These are phyloP conservation scores for Lentithecium fluviatile DNA, from an alignment of 495 filamentous ascomycete species.

Conservation along the genomic window DNA sequence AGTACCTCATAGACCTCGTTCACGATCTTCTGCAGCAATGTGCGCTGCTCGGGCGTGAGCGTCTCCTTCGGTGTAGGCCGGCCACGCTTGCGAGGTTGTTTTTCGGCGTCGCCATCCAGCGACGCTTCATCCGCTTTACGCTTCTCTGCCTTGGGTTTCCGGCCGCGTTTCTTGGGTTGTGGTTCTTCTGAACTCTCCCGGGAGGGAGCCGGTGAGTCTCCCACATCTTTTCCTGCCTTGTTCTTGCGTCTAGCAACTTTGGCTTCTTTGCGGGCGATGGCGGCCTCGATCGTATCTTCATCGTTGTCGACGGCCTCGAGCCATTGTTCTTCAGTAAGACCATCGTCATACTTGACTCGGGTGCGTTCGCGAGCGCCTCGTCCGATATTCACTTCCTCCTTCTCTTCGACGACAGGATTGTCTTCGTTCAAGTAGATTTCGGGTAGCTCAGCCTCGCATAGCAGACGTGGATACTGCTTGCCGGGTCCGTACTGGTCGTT, in stretches of 20 bases:
- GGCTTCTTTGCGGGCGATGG: constrained; percentile 84
- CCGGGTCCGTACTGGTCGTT: constrained; percentile 70
- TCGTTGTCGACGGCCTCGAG: constrained; percentile 89
- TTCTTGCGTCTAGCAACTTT: constrained; percentile 73
- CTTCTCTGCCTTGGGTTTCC: constrained; percentile 75
- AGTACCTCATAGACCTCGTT: constrained; percentile 72
- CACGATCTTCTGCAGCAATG: constrained; percentile 70
- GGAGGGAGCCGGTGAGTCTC: constrained; percentile 72
- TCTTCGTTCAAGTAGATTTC: constrained; percentile 90
- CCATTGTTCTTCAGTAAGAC: constrained; percentile 98
- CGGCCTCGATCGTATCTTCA: constrained; percentile 89
- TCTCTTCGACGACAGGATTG: constrained; percentile 73
- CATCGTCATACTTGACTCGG: constrained; percentile 92
- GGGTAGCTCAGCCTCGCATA: constrained; percentile 84
- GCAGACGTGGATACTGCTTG: constrained; percentile 69
- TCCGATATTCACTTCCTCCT: constrained; percentile 67
- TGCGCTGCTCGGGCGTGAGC: constrained; percentile 53
- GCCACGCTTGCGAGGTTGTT: constrained; percentile 80
- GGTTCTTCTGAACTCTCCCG: constrained; percentile 77
- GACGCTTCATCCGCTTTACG: constrained; percentile 76
- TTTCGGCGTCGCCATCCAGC: constrained; percentile 71
- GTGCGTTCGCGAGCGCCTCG: constrained; percentile 93
- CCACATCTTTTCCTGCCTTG: constrained; percentile 50
- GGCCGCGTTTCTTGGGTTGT: constrained; percentile 65
- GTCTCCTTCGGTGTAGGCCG: constrained; percentile 59